Evolutionary conservation across 2,329 filamentous ascomycete genomes (phyloP).

Genomic region (Colletotrichum scovillei): DNA sequence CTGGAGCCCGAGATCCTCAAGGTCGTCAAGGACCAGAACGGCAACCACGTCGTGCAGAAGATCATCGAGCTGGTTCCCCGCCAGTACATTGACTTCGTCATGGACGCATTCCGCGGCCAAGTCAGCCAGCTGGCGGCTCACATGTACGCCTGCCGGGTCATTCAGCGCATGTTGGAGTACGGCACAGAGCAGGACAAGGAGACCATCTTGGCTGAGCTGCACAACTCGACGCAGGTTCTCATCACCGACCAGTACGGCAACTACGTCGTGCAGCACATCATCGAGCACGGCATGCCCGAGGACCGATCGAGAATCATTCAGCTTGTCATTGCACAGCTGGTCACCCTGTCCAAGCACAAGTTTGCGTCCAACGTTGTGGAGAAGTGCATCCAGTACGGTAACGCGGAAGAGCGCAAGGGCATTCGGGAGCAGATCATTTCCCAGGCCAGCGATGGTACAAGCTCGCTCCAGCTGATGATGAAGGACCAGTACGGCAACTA

Average conservation of each 20-base stretch:
- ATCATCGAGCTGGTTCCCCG: conserved; percentile 85
- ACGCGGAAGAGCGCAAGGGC: conserved; percentile 73
- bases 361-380: conserved; percentile 98
- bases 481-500: conserved; percentile 96
- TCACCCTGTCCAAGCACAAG: conserved; percentile 90
- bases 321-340: conserved; percentile 77
- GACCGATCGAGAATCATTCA: conserved; percentile 80
- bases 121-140: conserved; percentile 81
- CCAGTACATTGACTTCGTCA: conserved; percentile 85
- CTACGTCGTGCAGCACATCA: conserved; percentile 94
- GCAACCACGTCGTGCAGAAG: conserved; percentile 97
- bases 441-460: conserved; percentile 72
- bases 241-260: conserved; percentile 93
- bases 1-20: conserved; percentile 80
- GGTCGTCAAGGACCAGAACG: conserved; percentile 88
- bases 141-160: conserved; percentile 89
- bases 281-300: conserved; percentile 78
- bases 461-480: conserved; percentile 81
- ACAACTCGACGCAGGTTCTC: conserved; percentile 75
- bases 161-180: conserved; percentile 90
- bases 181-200: conserved; percentile 78
- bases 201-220: conserved; percentile 82
- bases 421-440: conserved; percentile 75
- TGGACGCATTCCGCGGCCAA: conserved; percentile 81
- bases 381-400: conserved; percentile 83